Percentiles rank a stretch among this genome's conserved stretches.
Conservation (phyloP, 495 filamentous ascomycete genomes). For the Opeltia flavorubescens region DNA sequence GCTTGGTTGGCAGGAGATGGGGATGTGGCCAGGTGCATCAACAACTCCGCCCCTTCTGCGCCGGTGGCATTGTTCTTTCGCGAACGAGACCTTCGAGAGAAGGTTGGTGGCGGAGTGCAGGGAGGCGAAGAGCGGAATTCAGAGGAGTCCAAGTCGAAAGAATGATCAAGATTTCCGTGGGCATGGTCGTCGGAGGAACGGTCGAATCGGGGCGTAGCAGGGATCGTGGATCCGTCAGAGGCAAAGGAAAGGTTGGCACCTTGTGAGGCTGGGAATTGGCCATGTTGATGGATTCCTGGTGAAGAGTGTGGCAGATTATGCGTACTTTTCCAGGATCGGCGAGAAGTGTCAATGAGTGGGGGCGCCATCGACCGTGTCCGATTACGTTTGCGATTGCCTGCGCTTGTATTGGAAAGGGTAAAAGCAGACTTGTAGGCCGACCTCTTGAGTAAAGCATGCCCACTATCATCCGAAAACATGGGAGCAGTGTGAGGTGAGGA, state of each 20-base stretch:
- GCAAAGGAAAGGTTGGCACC: slow-evolving; percentile 59
- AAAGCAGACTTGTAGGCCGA: slow-evolving; percentile 31
- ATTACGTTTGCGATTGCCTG: slow-evolving; percentile 45
- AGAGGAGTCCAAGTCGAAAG: slow-evolving; percentile 43
- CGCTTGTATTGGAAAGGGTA: slow-evolving; percentile 26
- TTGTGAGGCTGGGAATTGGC: slow-evolving; percentile 45
- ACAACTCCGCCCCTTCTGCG: slow-evolving; percentile 78
- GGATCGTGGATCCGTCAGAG: slow-evolving; percentile 51
- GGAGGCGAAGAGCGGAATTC: slow-evolving; percentile 62
- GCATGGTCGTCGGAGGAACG: slow-evolving; percentile 67
- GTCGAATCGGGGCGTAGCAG: slow-evolving; percentile 48
- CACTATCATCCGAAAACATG: slow-evolving; percentile 56
- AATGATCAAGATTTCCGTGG: slow-evolving; percentile 59
- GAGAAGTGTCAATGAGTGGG: slow-evolving; percentile 39
- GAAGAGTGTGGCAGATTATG: slow-evolving; percentile 72
- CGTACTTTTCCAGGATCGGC: slow-evolving; percentile 55
- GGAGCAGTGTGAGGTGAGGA: slow-evolving; percentile 52
- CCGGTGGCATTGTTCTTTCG: slow-evolving; percentile 34
- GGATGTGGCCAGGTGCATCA: slow-evolving; percentile 85
- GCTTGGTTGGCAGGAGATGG: slow-evolving; percentile 60
- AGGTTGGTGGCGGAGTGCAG: slow-evolving; percentile 61
- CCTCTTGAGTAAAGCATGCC: slow-evolving; percentile 39
- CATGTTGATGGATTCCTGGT: slow-evolving; percentile 53
- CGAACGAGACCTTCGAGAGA: slow-evolving; percentile 32
- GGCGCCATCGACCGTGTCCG: slow-evolving; percentile 51